Conservation (phyloP, 1,284 basidiomycete genomes). For the Cutaneotrichosporon dermatis region DNA sequence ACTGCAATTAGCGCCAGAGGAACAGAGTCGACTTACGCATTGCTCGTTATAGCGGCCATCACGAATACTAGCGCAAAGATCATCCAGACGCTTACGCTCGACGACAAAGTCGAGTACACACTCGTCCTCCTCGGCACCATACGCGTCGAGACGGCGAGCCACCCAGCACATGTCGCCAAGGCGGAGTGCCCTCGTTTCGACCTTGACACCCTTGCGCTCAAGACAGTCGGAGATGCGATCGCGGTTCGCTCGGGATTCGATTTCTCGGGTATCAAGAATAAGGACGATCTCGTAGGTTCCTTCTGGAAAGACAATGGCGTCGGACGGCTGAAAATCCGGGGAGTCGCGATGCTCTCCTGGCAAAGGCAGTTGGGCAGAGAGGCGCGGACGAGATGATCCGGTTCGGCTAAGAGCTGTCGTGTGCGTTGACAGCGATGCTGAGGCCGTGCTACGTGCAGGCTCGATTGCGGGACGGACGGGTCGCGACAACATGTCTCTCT, state of each 20-base stretch:
- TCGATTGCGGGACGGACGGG: background rate
- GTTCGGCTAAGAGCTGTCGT: background rate
- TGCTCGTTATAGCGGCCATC: constrained; percentile 57
- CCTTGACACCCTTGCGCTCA: constrained; percentile 45
- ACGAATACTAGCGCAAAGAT: constrained; percentile 53
- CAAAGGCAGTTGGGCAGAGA: constrained; percentile 32
- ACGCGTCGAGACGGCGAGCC: constrained; percentile 46
- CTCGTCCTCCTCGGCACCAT: constrained; percentile 48
- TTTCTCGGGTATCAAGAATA: constrained; percentile 56
- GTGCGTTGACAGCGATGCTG: background rate
- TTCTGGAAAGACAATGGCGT: constrained; percentile 49
- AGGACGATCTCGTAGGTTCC: constrained; percentile 55
- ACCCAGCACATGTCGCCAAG: constrained; percentile 59
- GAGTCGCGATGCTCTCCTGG: constrained; percentile 15
- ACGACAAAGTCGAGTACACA: constrained; percentile 57
- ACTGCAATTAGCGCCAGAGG: constrained; percentile 35
- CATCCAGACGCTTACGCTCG: constrained; percentile 57
- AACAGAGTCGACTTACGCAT: constrained; percentile 48
- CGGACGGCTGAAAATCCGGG: constrained; percentile 28
- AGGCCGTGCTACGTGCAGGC: background rate
- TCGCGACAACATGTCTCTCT: background rate
- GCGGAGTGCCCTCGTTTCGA: constrained; percentile 52
- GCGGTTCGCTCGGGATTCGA: constrained; percentile 45
- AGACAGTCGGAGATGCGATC: constrained; percentile 46
- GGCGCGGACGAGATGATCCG: constrained; percentile 18